These are phyloP conservation scores for Brassica carinata DNA, from an alignment of 345 rosid species.

Conservation along the genomic window DNA sequence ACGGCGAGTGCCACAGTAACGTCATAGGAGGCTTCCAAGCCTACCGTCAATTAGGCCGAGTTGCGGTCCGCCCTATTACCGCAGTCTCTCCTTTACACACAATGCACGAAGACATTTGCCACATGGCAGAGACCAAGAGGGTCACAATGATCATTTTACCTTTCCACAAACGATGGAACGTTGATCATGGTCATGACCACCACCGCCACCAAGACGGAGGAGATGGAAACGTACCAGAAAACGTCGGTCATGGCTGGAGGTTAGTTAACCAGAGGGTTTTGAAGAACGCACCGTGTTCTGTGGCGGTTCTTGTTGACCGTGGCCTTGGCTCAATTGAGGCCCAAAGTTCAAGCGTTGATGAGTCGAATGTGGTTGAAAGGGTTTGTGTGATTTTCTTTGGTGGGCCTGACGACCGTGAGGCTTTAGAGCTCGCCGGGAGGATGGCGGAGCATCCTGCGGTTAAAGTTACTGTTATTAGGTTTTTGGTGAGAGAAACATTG, in stretches of 20 bases:
- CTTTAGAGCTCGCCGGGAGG: constrained; percentile 65
- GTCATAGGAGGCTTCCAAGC: constrained; percentile 66
- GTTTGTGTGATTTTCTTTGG: constrained; percentile 75
- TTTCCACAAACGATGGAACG: constrained; percentile 72
- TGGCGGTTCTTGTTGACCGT: constrained; percentile 78
- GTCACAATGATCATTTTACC: constrained; percentile 69
- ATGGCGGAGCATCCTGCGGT: constrained; percentile 80
- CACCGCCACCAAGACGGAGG: constrained; percentile 34
- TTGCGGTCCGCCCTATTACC: constrained; percentile 61
- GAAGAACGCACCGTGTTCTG: constrained; percentile 73
- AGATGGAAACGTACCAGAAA: constrained; percentile 51
- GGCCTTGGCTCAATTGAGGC: constrained; percentile 60
- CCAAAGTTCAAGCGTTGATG: constrained; percentile 29
- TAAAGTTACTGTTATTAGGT: constrained; percentile 56
- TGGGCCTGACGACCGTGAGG: constrained; percentile 86
- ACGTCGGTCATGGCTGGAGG: constrained; percentile 80
- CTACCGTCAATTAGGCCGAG: constrained; percentile 70
- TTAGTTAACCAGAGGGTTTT: constrained; percentile 70
- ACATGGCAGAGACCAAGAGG: constrained; percentile 69
- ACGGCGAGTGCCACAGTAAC: constrained; percentile 59
- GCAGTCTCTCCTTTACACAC: constrained; percentile 61
- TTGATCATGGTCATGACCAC: constrained; percentile 41
- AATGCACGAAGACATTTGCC: constrained; percentile 86
- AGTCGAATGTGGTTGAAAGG: constrained; percentile 40
- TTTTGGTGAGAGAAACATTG: constrained; percentile 42